phyloP scores from a whole-genome alignment of 116 monocot species.

The Phalaenopsis hybrid region DNA sequence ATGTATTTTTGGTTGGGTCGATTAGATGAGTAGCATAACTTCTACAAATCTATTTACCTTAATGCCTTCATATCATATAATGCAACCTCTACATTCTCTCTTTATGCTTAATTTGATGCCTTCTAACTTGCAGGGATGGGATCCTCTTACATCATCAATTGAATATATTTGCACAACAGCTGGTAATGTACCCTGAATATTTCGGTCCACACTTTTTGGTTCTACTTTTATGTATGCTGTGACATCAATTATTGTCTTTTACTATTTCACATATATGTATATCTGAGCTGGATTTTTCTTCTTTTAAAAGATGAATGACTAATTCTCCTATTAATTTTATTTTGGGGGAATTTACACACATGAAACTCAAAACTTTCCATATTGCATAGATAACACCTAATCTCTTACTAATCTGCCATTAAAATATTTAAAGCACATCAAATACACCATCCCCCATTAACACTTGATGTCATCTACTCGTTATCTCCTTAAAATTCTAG shows the following conservation, averaged over 20 bases:
- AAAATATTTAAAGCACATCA: neutral
- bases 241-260: neutral
- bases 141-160: conserved; percentile 76
- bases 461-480: too few relatives aligned
- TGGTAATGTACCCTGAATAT: conserved; percentile 37
- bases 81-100: neutral
- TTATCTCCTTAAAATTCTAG: too few relatives aligned
- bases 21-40: too few relatives aligned
- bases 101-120: neutral
- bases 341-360: neutral
- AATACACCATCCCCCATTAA: neutral
- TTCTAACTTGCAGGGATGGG: conserved; percentile 46
- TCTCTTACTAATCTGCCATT: neutral
- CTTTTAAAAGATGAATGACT: neutral
- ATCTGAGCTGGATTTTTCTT: neutral
- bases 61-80: neutral
- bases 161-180: conserved; percentile 85
- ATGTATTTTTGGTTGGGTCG: too few relatives aligned
- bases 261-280: neutral
- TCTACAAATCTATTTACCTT: neutral
- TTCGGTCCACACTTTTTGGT: neutral
- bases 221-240: neutral
- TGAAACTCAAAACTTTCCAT: neutral
- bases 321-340: neutral
- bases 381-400: neutral